Percentiles rank a stretch among this genome's conserved stretches.
Conservation (phyloP, 805 yeast genomes). For the Barnettozyma siamensis region DNA sequence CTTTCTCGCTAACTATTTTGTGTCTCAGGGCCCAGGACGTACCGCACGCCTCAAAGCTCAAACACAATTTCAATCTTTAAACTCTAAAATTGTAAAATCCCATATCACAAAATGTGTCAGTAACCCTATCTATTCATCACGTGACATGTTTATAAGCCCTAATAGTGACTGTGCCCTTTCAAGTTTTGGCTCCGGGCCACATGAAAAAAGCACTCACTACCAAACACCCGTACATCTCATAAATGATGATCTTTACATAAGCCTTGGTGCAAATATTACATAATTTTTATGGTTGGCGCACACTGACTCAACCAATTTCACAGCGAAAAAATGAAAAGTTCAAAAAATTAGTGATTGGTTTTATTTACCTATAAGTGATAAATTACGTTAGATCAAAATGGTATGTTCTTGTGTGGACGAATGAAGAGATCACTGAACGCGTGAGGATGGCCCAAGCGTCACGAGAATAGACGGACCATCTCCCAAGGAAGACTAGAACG, state of each 20-base stretch:
- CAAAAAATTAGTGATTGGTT: slow-evolving; percentile 2
- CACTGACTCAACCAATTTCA: slow-evolving; percentile 5
- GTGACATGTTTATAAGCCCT: background rate
- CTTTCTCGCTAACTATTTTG: no score
- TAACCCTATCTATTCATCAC: background rate
- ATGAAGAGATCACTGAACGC: background rate
- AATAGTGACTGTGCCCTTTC: slow-evolving; percentile 8
- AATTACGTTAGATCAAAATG: slow-evolving; percentile 9
- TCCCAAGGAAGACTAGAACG: no score
- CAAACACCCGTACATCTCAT: slow-evolving; percentile 7
- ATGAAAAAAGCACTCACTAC: background rate
- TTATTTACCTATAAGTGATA: background rate
- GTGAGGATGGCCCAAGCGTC: background rate
- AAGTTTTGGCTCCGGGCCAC: background rate
- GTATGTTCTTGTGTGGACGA: slow-evolving; percentile 6
- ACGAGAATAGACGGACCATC: no score
- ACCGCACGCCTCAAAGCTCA: no score
- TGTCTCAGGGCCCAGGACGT: no score
- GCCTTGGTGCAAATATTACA: background rate
- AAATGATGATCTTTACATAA: slow-evolving; percentile 3
- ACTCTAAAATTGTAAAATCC: no score
- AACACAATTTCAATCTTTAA: no score
- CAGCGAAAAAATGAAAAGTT: slow-evolving; percentile 11
- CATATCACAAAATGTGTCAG: no score
- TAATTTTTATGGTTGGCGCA: slow-evolving; percentile 5